Base-by-base conservation (phyloP, 176 grass and related monocot species). In the Alopecurus myosuroides region DNA sequence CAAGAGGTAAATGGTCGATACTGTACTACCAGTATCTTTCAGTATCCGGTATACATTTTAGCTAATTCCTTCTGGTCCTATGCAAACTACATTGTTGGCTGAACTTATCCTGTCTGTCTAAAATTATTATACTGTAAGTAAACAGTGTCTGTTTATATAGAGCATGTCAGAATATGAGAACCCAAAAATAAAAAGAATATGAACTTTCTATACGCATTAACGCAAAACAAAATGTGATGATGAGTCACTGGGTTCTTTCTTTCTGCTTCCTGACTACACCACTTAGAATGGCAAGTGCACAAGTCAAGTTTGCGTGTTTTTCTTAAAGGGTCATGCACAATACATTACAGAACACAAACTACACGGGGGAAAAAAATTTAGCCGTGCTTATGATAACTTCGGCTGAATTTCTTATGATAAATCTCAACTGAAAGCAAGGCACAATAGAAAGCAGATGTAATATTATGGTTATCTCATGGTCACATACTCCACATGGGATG, bases 351-450 rank as follows among this genome's bases (percentile, higher is more conserved):
- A 62, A 62, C 14, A 50, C 13, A 14, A 20, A 64, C 48, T 22
- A 31, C 20, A 81, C 14, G 7, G n/a, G 5, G 41, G 62, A 60
- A n/a, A n/a, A n/a, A n/a, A n/a, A n/a, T n/a, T n/a, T 73, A 82
- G 73, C 30, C 17, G 44, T 22, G 64, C 74, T 67, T 39, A 35
- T 67, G 52, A 82, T 78, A 69, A 74, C 46, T 66, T 57, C 30
- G 80, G 74, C 20, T 60, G 56, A 83, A 90, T 30, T 74, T 56
- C 86, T 68, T 57, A 26, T 58, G 53, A 82, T 78, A 61, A 57
- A 65, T 29, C 74, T 87, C 57, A 80, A 74, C 20, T 60, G 56
- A 83, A 90, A 73, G 70, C 41, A 73, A 81, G 60, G 40, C 46
- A 68, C n/a, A 66, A 52, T 44, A 45, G 34, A 70, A n/a, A 40